phyloP scores from a whole-genome alignment of 805 yeast species.

The Grigorovia jiainica region DNA sequence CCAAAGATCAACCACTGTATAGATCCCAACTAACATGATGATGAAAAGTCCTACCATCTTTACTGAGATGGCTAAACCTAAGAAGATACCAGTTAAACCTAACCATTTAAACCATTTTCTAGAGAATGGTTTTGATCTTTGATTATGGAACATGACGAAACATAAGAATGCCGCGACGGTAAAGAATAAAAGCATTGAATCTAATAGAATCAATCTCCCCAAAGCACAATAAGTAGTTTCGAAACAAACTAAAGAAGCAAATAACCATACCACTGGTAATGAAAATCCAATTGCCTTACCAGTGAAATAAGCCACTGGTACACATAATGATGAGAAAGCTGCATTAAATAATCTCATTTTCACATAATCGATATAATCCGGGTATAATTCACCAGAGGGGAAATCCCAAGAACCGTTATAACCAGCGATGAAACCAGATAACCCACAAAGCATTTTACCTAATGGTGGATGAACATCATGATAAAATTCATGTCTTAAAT shows the following conservation, averaged over 20 bases:
- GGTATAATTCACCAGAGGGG: slow-evolving; percentile 56
- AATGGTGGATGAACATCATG: slow-evolving; percentile 85
- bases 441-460: slow-evolving; percentile 72
- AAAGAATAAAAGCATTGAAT: slow-evolving; percentile 67
- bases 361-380: slow-evolving; percentile 49
- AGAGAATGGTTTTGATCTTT: slow-evolving; percentile 44
- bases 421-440: slow-evolving; percentile 69
- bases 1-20: slow-evolving; percentile 86
- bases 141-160: slow-evolving; percentile 44
- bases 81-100: slow-evolving; percentile 66
- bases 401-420: slow-evolving; percentile 72
- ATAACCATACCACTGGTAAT: slow-evolving; percentile 45
- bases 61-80: slow-evolving; percentile 87
- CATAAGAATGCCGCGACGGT: slow-evolving; percentile 61
- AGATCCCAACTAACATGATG: slow-evolving; percentile 78
- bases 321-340: slow-evolving; percentile 52
- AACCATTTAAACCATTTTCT: slow-evolving; percentile 95
- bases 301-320: slow-evolving; percentile 64
- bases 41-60: slow-evolving; percentile 96
- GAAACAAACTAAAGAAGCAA: slow-evolving; percentile 53
- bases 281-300: slow-evolving; percentile 48
- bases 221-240: slow-evolving; percentile 63
- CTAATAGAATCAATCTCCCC: slow-evolving; percentile 67
- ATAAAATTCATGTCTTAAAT: slow-evolving; percentile 69
- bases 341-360: slow-evolving; percentile 69